phyloP scores from a whole-genome alignment of 331 rosid species.

The Quercus lobata region DNA sequence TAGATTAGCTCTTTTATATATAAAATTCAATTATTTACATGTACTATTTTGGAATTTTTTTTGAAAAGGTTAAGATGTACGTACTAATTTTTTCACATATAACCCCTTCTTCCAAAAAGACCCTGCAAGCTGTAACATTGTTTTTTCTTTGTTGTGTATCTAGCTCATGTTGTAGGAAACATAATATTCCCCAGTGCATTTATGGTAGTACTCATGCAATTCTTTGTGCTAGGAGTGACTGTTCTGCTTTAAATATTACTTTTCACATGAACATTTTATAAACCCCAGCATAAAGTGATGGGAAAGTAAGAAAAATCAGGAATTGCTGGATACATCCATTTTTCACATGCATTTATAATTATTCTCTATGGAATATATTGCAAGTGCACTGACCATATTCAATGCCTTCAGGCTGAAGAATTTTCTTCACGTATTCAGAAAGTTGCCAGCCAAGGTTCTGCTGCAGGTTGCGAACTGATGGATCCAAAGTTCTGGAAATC shows the following conservation, averaged over 20 bases:
- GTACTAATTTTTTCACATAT: too few species aligned
- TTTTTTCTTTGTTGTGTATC: background rate
- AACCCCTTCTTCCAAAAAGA: too few species aligned
- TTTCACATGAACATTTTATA: background rate
- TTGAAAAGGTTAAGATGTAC: too few species aligned
- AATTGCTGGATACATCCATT: background rate
- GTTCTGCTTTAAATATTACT: background rate
- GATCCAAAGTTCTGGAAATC: too few species aligned
- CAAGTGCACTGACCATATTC: too few species aligned
- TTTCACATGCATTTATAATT: background rate
- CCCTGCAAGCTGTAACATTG: too few species aligned
- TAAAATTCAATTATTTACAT: background rate
- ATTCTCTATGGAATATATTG: background rate
- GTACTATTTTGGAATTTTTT: background rate
- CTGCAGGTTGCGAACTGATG: too few species aligned
- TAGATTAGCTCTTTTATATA: background rate
- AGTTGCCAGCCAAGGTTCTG: too few species aligned
- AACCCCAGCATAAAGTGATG: background rate
- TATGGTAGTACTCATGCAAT: background rate
- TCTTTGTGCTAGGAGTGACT: background rate
- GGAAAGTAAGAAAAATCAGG: background rate
- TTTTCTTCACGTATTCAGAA: too few species aligned
- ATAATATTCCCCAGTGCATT: background rate
- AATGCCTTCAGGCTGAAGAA: too few species aligned
- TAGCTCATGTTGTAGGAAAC: background rate